These are phyloP conservation scores for Penicillium ochrochloron DNA, from an alignment of 495 filamentous ascomycete species.

Conservation along the genomic window DNA sequence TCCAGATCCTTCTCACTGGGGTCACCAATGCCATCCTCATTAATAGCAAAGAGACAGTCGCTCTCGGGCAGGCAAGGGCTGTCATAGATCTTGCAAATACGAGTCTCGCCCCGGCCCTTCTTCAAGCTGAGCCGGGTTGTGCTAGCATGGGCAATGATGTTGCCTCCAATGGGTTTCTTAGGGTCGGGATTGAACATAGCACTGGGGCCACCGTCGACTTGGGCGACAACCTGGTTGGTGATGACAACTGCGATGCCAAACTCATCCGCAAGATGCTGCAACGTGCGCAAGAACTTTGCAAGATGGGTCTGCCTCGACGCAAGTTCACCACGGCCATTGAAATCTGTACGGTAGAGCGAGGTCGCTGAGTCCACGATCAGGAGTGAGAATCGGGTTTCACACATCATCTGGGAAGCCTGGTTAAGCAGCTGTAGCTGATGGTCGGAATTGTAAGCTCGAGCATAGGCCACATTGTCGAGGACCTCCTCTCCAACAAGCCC, in stretches of 20 bases:
- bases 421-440: slow-evolving; percentile 94
- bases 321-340: slow-evolving; percentile 90
- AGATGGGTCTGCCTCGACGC: slow-evolving; percentile 88
- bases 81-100: slow-evolving; percentile 98
- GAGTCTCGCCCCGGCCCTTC: slow-evolving; percentile 92
- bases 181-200: slow-evolving; percentile 99
- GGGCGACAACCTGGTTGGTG: slow-evolving; percentile 97
- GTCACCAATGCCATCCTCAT: slow-evolving; percentile 94
- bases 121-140: slow-evolving; percentile 90
- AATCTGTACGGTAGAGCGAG: slow-evolving; percentile 93
- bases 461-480: slow-evolving; percentile 96
- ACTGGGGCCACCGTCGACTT: slow-evolving; percentile 93
- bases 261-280: slow-evolving; percentile 94
- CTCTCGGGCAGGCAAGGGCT: slow-evolving; percentile 95
- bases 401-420: slow-evolving; percentile 98
- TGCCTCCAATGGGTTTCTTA: slow-evolving; percentile 98
- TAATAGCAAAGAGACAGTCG: slow-evolving; percentile 96
- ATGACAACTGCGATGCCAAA: slow-evolving; percentile 99
- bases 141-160: slow-evolving; percentile 97
- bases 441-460: slow-evolving; percentile 96
- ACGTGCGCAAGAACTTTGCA: slow-evolving; percentile 94
- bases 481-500: slow-evolving; percentile 96
- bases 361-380: slow-evolving; percentile 95
- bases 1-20: slow-evolving; percentile 95
- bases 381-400: slow-evolving; percentile 94